Base-by-base conservation (phyloP, 2,329 filamentous ascomycete genomes). In the Hirsutella rhossiliensis region DNA sequence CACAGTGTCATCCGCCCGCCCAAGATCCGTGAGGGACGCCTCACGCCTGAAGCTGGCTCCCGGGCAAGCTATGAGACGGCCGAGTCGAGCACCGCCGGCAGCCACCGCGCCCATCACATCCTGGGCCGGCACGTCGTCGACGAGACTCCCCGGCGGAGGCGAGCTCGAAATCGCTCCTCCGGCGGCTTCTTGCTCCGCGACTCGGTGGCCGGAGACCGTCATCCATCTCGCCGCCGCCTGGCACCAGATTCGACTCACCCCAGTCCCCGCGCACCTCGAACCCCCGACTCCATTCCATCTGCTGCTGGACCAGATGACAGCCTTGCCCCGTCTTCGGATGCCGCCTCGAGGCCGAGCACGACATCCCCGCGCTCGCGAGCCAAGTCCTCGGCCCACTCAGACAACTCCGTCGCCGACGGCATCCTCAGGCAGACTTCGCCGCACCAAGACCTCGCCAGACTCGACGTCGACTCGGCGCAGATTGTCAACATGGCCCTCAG, bases 401-500 rank as follows among this genome's bases (percentile, higher is more conserved):
- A 36, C 23, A 5, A 42, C 37, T 23, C n/a, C 7, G 17, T 37
- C 30, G 17, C 17, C 36, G 30, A 29, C 29, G 28, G n/a, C 23
- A 27, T 4, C 23, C 19, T n/a, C 11, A 13, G n/a, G 27, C 23
- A n/a, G 18, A 7, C 38, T 7, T n/a, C 43, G 17, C 31, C 17
- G 30, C 38, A 20, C 17, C 38, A 29, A 11, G 31, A 23, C 8
- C 2, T 6, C 7, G 9, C 32, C 13, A 53, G 61, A 5, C 59
- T 84, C 18, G 79, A 87, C 54, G 73, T 84, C 47, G 89, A 96
- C 56, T 84, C 89, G 8, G 78, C 83, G 4, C 86, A 95, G 61
- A 94, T 97, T 50, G 87, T 97, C 37, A 88, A 88, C 56, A 85
- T 97, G 76, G 90, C 90, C 2, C 65, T 97, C 53, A 92, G 83